These are phyloP conservation scores for Microdochium paspali DNA, from an alignment of 2,329 filamentous ascomycete genomes.

Conservation along the genomic window DNA sequence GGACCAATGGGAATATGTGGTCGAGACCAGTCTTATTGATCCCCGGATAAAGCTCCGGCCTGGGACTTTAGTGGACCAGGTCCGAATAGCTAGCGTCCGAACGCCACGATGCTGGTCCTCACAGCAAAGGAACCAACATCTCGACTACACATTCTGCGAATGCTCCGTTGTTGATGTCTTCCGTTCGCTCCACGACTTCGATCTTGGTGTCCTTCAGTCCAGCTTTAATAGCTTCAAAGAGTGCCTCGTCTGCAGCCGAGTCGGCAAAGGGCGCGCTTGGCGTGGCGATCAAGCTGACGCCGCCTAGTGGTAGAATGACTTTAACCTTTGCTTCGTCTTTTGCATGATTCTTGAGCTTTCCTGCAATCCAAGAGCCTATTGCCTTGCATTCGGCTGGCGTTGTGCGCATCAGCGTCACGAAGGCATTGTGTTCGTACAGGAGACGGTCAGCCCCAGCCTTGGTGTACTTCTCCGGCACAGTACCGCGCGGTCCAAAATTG, in stretches of 20 bases:
- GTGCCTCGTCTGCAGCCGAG: conserved; percentile 28
- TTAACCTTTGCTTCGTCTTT: conserved; percentile 31
- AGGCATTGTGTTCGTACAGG: conserved; percentile 58
- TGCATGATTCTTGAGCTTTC: conserved; percentile 35
- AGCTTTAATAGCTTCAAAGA: conserved; percentile 41
- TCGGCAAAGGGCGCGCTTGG: conserved; percentile 43
- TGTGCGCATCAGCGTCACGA: conserved; percentile 58
- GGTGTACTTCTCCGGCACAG: conserved; percentile 44
- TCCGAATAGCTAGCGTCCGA: neutral
- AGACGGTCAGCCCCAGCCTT: conserved; percentile 23
- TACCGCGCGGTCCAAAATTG: conserved; percentile 50
- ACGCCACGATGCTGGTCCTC: neutral
- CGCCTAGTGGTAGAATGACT: conserved; percentile 50
- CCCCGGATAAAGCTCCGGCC: neutral
- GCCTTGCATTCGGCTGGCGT: conserved; percentile 42
- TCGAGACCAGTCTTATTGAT: neutral
- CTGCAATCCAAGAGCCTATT: conserved; percentile 46
- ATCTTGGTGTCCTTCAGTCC: conserved; percentile 40
- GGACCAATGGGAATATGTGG: neutral
- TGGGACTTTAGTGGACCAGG: too few species aligned
- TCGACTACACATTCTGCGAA: neutral
- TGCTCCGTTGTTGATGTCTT: conserved; percentile 35
- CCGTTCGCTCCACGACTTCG: conserved; percentile 34
- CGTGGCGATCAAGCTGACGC: conserved; percentile 51
- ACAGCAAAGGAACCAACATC: neutral